Evolutionary conservation across 2,329 filamentous ascomycete species (phyloP).

Genomic region (Ophiostoma novo-ulmi): DNA sequence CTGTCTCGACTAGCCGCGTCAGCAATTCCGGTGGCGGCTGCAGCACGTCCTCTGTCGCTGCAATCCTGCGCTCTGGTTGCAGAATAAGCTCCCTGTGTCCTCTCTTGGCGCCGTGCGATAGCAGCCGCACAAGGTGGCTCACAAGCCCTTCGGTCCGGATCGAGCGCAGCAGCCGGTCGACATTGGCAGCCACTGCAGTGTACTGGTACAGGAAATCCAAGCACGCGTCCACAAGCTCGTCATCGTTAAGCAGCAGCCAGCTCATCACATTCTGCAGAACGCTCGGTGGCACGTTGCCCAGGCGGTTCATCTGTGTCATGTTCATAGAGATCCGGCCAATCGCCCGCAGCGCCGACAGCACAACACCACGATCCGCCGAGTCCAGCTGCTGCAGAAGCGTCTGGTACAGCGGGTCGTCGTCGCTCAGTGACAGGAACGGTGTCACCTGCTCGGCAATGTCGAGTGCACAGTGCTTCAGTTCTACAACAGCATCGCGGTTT

Average conservation of each 20-base stretch:
- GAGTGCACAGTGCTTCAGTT: constrained; percentile 84
- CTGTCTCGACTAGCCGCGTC: constrained; percentile 64
- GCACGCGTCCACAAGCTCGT: constrained; percentile 80
- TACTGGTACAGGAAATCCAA: constrained; percentile 96
- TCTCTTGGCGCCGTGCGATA: constrained; percentile 67
- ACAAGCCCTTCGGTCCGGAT: constrained; percentile 63
- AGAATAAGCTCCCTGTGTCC: constrained; percentile 56
- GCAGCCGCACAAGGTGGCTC: constrained; percentile 70
- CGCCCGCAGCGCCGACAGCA: constrained; percentile 74
- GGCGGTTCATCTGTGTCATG: constrained; percentile 68
- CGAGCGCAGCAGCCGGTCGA: constrained; percentile 63
- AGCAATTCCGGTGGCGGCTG: constrained; percentile 69
- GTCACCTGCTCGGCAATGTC: constrained; percentile 91
- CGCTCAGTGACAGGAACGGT: constrained; percentile 67
- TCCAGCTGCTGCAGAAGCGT: constrained; percentile 61
- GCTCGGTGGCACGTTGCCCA: constrained; percentile 62
- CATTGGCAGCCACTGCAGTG: constrained; percentile 78
- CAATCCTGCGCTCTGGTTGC: constrained; percentile 52
- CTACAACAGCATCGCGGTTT: constrained; percentile 63
- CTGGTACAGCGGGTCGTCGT: constrained; percentile 72
- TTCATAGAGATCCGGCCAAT: constrained; percentile 86
- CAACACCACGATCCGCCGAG: constrained; percentile 72
- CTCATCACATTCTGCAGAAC: constrained; percentile 64
- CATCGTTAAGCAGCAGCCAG: constrained; percentile 78
- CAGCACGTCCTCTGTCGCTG: constrained; percentile 57